Percentiles rank a stretch among this genome's conserved stretches.
Conservation (phyloP, 176 grass and related monocot species). For the Chrysopogon serrulatus region DNA sequence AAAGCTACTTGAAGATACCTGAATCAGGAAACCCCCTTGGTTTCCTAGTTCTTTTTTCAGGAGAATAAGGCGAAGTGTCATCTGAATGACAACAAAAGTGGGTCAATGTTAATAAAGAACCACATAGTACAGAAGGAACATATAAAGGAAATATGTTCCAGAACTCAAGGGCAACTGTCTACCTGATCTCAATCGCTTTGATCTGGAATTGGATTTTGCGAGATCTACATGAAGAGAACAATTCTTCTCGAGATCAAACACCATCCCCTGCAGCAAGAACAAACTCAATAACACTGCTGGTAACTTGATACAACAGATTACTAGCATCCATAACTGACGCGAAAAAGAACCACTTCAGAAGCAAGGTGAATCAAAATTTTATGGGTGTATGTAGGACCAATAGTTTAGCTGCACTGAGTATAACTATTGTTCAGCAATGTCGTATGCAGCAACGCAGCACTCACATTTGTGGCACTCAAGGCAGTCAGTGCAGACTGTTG, state of each 20-base stretch:
- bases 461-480: slow-evolving; percentile 75
- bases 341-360: not conserved
- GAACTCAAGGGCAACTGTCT: not conserved
- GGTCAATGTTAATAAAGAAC: not conserved
- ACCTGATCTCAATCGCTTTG: slow-evolving; percentile 86
- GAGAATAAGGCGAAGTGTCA: slow-evolving; percentile 33
- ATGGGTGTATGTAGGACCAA: not conserved
- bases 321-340: not conserved
- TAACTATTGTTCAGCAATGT: not conserved
- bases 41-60: slow-evolving; percentile 54
- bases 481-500: slow-evolving; percentile 75
- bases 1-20: slow-evolving; percentile 44
- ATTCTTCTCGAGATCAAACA: slow-evolving; percentile 92
- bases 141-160: not conserved
- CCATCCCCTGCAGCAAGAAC: slow-evolving; percentile 52
- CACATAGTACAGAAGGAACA: not conserved
- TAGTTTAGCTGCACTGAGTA: not conserved
- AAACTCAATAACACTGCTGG: not conserved
- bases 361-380: not conserved
- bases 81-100: slow-evolving; percentile 22
- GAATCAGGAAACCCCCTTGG: slow-evolving; percentile 61
- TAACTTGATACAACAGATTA: not conserved
- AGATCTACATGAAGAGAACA: slow-evolving; percentile 81
- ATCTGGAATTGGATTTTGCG: slow-evolving; percentile 88
- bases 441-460: not conserved